Evolutionary conservation across 169 alveolate genomes (phyloP).

Genomic region (Eimeria falciformis): DNA sequence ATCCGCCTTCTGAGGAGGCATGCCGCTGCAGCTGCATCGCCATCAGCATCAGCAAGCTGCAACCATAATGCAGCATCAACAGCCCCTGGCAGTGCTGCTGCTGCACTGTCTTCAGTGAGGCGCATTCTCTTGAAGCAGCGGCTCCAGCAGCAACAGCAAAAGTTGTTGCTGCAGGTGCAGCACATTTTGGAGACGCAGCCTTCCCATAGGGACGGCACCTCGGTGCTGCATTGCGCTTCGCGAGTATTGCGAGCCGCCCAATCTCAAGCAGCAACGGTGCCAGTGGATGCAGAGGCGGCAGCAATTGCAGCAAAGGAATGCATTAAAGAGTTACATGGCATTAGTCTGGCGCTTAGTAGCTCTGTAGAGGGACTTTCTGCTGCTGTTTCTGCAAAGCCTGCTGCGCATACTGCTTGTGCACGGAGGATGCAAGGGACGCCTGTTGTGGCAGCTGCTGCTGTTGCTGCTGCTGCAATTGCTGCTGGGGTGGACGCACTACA

Average conservation of each 20-base stretch:
- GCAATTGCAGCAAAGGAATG: neutral
- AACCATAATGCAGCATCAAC: neutral
- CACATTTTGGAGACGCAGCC: neutral
- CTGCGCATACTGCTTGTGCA: neutral
- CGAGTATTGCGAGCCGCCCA: neutral
- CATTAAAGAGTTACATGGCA: neutral
- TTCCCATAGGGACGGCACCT: neutral
- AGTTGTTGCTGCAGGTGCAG: conserved; percentile 1
- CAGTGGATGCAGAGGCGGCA: neutral
- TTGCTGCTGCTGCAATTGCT: neutral
- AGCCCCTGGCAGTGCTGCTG: neutral
- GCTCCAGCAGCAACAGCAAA: neutral
- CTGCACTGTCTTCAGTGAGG: neutral
- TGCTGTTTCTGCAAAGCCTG: neutral
- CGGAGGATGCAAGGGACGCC: neutral
- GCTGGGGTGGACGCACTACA: neutral
- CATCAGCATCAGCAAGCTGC: neutral
- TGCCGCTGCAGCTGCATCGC: neutral
- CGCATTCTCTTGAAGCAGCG: neutral
- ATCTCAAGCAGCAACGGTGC: neutral
- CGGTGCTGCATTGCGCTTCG: neutral
- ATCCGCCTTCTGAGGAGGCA: neutral
- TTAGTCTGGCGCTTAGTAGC: neutral
- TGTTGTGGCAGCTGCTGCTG: conserved; percentile 6
- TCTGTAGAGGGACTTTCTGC: neutral